Conservation (phyloP, 2,329 filamentous ascomycete genomes). For the Microsporum canis region DNA sequence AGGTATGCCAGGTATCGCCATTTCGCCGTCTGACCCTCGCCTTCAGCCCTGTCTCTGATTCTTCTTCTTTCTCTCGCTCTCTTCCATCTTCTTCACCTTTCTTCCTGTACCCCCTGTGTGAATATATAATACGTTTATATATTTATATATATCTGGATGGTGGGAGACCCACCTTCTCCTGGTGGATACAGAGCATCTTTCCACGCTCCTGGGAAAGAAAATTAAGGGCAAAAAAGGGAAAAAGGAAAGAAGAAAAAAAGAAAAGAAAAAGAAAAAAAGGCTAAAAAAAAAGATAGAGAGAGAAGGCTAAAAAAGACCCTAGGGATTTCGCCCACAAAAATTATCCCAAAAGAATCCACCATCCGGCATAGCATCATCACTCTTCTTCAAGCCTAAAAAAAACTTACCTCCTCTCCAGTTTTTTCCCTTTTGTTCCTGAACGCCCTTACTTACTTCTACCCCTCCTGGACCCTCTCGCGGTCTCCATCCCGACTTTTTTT, state of each 20-base stretch:
- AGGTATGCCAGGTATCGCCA: not conserved
- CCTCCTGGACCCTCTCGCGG: slow-evolving; percentile 5
- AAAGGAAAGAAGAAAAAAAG: not conserved
- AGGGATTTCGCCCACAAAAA: not conserved
- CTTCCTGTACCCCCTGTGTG: not conserved
- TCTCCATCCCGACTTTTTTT: slow-evolving; percentile 14
- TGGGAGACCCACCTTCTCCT: slow-evolving; percentile 9
- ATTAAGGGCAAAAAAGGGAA: not conserved
- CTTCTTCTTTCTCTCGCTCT: not conserved
- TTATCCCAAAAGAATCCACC: not conserved
- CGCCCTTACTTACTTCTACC: slow-evolving; percentile 4
- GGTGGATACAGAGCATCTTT: slow-evolving; percentile 10
- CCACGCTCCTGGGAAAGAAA: slow-evolving; percentile 7
- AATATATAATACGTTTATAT: not conserved
- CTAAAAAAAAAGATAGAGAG: not conserved
- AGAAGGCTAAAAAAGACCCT: not conserved
- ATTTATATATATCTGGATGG: slow-evolving; percentile 1
- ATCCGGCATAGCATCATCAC: not conserved
- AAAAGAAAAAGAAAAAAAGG: not conserved
- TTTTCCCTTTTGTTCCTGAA: slow-evolving; percentile 8
- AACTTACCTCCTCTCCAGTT: slow-evolving; percentile 5
- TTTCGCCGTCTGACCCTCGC: not conserved
- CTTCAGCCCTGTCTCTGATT: not conserved
- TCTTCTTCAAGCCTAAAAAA: slow-evolving; percentile 3
- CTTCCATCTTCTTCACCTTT: not conserved